Evolutionary conservation across 2,329 filamentous ascomycete species (phyloP), one percentile per base, ranked within the genome.

Genomic region (Colletotrichum gloeosporioides): DNA sequence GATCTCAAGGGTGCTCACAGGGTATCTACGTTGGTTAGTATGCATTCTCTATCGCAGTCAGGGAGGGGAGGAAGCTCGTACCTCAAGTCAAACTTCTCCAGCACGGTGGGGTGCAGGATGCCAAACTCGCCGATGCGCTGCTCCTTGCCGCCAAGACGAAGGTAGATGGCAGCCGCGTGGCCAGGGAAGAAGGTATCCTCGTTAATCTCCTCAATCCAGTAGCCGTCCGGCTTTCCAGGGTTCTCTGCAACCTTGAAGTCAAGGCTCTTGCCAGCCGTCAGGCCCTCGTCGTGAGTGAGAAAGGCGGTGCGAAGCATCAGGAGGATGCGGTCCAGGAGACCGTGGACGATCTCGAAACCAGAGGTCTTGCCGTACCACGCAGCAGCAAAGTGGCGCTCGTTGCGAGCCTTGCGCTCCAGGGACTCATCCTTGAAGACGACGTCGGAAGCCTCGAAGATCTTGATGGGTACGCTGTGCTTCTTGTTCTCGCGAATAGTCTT

Each of bases 401-500:
- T 99, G 79, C 95, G 92, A 80, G 93, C 94, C 88, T 96, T 95
- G 79, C 97, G 92, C 90, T 99, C 97, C 63, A 93, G 86, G 16
- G 88, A 89, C 77, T 93, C 86, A 81, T 98, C 96, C 87, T 99
- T 98, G 89, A 98, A 95, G 34, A 95, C 96, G 25, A 98, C 95
- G 82, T 99, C 96, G 77, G 94, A 93, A 74, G 95, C 94, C 87
- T 98, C 96, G 84, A 98, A 98, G 83, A 98, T 94, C 88, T 95
- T 96, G 86, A 98, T 95, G 5, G 96, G 96, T 18, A 98, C 91
- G 62, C 91, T 90, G 84, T 98, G 95, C 79, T 95, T 92, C 88
- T 96, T 96, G 89, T 98, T 98, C 87, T 98, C 96, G 71, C 95
- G 92, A 79, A 98, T 94, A 2, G 96, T 98, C 91, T 98, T 98